Conservation (phyloP, 139 green algal genomes). For the Coccomyxa sp. region DNA sequence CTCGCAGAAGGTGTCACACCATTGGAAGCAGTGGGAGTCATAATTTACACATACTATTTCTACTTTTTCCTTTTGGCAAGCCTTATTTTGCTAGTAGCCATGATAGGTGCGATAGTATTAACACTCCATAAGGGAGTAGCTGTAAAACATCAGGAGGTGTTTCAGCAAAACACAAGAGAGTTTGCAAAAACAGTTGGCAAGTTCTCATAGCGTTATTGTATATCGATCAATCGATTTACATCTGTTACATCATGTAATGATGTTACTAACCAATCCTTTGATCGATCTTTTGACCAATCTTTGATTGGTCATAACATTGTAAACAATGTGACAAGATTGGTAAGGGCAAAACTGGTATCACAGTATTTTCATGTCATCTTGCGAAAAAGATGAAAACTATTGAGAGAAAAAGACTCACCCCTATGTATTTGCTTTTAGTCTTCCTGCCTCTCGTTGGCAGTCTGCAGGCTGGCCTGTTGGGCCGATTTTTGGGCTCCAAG, state of each 20-base stretch:
- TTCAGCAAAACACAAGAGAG: conserved; percentile 61
- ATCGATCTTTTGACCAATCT: no score
- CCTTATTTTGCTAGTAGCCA: conserved; percentile 60
- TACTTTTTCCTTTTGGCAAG: conserved; percentile 57
- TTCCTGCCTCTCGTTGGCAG: conserved; percentile 53
- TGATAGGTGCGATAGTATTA: conserved; percentile 64
- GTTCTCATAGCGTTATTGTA: conserved; percentile 26
- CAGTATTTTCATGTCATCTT: no score
- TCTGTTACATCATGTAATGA: no score
- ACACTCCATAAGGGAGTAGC: conserved; percentile 50
- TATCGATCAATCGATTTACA: no score
- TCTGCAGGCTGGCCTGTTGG: conserved; percentile 41
- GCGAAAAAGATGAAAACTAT: conserved; percentile 19
- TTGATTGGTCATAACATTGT: no score
- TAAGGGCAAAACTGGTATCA: no score
- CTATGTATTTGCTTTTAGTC: conserved; percentile 55
- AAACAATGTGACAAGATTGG: no score
- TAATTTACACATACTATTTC: conserved; percentile 66
- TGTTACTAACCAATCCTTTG: no score
- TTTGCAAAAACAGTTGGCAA: conserved; percentile 51
- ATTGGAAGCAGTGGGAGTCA: conserved; percentile 50
- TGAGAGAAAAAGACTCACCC: conserved; percentile 13
- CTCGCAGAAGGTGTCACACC: conserved; percentile 22
- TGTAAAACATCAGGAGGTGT: conserved; percentile 54
- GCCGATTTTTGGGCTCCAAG: conserved; percentile 45